Evolutionary conservation across 2,329 filamentous ascomycete genomes (phyloP).

Genomic region (Aspergillus carbonarius): DNA sequence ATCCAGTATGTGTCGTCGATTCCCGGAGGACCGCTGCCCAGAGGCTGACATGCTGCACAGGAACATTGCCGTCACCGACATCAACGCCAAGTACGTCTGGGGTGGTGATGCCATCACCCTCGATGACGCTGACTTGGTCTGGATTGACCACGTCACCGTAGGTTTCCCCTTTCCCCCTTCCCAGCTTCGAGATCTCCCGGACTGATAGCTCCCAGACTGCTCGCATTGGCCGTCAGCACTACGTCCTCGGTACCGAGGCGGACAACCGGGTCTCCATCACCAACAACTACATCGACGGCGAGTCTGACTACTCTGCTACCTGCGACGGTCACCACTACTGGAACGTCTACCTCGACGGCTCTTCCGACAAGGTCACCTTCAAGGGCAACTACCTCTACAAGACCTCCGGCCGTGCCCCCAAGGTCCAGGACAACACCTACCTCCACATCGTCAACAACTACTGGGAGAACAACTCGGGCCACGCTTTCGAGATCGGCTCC

Average conservation of each 20-base stretch:
- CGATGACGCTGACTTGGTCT: conserved; percentile 42
- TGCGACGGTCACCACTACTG: conserved; percentile 63
- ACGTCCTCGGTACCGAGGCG: conserved; percentile 56
- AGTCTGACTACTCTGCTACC: conserved; percentile 54
- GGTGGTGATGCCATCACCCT: conserved; percentile 59
- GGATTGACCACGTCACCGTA: conserved; percentile 53
- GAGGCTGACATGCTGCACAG: not conserved
- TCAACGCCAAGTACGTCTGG: conserved; percentile 60
- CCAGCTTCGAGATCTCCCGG: not conserved
- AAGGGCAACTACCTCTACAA: conserved; percentile 63
- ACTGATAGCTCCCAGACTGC: conserved; percentile 43
- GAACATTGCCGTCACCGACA: conserved; percentile 55
- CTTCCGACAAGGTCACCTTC: conserved; percentile 57
- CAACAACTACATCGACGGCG: conserved; percentile 60
- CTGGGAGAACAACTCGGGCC: conserved; percentile 55
- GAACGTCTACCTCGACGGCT: conserved; percentile 58
- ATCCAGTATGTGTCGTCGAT: conserved; percentile 42
- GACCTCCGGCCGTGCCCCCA: conserved; percentile 57
- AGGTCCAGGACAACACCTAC: conserved; percentile 56
- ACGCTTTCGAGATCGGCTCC: conserved; percentile 55
- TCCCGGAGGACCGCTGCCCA: too few species aligned
- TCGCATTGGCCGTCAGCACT: conserved; percentile 60
- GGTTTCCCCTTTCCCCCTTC: not conserved
- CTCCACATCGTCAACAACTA: conserved; percentile 62
- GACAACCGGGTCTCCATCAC: conserved; percentile 59